A percentile compares a stretch with the other conserved stretches of the same genome.
Evolutionary conservation across 768 basidiomycete species (phyloP).

Genomic region (Termitomyces sp.): DNA sequence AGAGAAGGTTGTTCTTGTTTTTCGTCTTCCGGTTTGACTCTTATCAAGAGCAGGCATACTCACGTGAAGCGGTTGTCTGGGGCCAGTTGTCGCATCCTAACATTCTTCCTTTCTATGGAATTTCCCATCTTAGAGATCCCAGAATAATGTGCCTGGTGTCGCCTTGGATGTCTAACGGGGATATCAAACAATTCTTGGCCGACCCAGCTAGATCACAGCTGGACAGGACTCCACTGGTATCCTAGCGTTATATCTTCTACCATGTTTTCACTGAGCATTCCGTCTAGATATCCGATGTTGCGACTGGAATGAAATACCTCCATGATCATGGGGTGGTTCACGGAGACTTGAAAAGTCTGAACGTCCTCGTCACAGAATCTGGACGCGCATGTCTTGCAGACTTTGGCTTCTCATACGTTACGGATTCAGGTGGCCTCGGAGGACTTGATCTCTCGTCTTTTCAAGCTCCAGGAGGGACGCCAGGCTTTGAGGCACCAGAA

Average conservation of each 20-base stretch:
- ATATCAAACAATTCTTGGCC: slow-evolving; percentile 17
- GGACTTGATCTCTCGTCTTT: slow-evolving; percentile 6
- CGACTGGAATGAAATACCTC: slow-evolving; percentile 24
- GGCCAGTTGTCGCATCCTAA: slow-evolving; percentile 8
- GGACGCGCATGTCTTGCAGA: slow-evolving; percentile 39
- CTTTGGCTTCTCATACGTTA: slow-evolving; percentile 34
- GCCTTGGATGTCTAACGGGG: slow-evolving; percentile 31
- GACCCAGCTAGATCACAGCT: not conserved
- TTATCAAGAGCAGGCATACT: slow-evolving; percentile 3
- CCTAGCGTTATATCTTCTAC: not conserved
- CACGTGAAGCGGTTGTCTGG: slow-evolving; percentile 9
- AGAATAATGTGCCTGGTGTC: slow-evolving; percentile 23
- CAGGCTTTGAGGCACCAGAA: slow-evolving; percentile 29
- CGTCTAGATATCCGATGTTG: slow-evolving; percentile 23
- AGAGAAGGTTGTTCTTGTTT: slow-evolving; percentile 13
- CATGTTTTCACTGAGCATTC: not conserved
- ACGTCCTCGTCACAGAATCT: not conserved
- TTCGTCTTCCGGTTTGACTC: not conserved
- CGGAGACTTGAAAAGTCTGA: slow-evolving; percentile 39
- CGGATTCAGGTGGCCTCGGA: slow-evolving; percentile 9
- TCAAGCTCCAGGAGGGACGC: slow-evolving; percentile 15
- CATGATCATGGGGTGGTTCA: slow-evolving; percentile 31
- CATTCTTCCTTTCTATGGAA: slow-evolving; percentile 32
- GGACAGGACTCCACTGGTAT: slow-evolving; percentile 2
- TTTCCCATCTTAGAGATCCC: slow-evolving; percentile 20